Evolutionary conservation across 2,329 filamentous ascomycete genomes (phyloP).

Genomic region (Colletotrichum sp.): DNA sequence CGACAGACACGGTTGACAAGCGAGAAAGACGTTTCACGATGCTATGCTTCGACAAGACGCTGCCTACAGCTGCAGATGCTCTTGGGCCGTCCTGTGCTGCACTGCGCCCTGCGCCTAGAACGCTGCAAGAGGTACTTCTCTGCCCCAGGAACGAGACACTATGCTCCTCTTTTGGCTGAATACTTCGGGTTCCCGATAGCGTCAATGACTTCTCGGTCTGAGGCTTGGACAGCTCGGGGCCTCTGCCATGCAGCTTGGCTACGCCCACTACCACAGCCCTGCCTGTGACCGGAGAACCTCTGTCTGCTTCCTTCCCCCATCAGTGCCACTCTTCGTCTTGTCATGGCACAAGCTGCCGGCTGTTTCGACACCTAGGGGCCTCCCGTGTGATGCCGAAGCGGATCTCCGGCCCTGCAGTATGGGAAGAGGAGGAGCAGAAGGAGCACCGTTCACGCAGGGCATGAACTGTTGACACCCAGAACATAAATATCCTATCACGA

Average conservation of each 20-base stretch:
- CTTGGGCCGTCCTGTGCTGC: constrained; percentile 5
- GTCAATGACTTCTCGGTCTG: constrained; percentile 10
- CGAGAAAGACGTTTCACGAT: constrained; percentile 18
- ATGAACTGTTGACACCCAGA: not conserved
- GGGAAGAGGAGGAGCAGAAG: not conserved
- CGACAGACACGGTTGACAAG: constrained; percentile 6
- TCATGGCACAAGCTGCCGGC: constrained; percentile 5
- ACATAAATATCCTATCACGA: constrained; percentile 23
- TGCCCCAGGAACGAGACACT: not conserved
- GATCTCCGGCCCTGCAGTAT: constrained; percentile 7
- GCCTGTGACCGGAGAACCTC: not conserved
- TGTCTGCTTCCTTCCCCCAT: not conserved
- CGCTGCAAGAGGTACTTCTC: not conserved
- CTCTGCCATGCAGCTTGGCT: constrained; percentile 18
- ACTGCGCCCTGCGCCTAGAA: constrained; percentile 3
- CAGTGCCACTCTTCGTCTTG: constrained; percentile 1
- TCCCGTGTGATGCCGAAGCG: not conserved
- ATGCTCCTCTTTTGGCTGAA: not conserved
- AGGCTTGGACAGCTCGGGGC: constrained; percentile 21
- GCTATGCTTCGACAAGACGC: constrained; percentile 2
- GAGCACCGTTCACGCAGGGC: not conserved
- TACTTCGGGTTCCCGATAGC: constrained; percentile 2
- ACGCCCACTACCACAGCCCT: constrained; percentile 14
- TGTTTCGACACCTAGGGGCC: constrained; percentile 10
- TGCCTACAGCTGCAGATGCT: not conserved